Base-by-base conservation (phyloP, 1,284 basidiomycete genomes). In the Caloboletus firmus region DNA sequence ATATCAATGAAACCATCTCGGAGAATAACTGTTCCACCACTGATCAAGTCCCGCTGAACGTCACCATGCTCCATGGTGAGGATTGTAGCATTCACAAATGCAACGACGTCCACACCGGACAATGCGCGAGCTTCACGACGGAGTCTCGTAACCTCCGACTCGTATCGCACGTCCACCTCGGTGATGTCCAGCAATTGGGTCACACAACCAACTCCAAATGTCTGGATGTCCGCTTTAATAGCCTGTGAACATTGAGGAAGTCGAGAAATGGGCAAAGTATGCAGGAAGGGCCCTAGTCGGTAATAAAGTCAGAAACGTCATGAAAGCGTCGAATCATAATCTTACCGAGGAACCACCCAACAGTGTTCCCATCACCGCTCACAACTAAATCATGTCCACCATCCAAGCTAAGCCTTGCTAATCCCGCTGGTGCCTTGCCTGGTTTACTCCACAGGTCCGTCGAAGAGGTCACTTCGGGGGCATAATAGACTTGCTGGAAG, bases 301-400 rank as follows among this genome's bases (percentile, higher is more conserved):
- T 7, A 44, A 49, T 36, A 32, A 45, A 42, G 3, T 59, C 28
- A 56, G 52, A 31, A 51, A 49, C 34, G 5, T 28, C 15, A 6
- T 22, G 34, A 48, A 31, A 31, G 18, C 4, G 44, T 49, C 11
- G n/a, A 42, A 44, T 50, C 28, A 30, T 18, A 51, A 13, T 52
- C 75, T 49, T 63, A 86, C 86, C 87, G 24, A 89, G 74, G 67
- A 89, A 79, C 87, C 87, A 89, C 57, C 87, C 85, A 30, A 89
- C 52, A 39, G 72, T 82, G 50, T 75, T 79, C 13, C 86, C 86
- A 63, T 88, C 82, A 17, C 77, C 64, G 50, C 79, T 83, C 73
- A 81, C 84, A 3, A 79, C 75, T 35, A 89, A 63, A 65, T 83
- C 82, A 62, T 89, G 87, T 0, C 87, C 87, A 18, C 87, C 87